Conservation (phyloP, 2,329 filamentous ascomycete species). For the Aspergillus japonicus region DNA sequence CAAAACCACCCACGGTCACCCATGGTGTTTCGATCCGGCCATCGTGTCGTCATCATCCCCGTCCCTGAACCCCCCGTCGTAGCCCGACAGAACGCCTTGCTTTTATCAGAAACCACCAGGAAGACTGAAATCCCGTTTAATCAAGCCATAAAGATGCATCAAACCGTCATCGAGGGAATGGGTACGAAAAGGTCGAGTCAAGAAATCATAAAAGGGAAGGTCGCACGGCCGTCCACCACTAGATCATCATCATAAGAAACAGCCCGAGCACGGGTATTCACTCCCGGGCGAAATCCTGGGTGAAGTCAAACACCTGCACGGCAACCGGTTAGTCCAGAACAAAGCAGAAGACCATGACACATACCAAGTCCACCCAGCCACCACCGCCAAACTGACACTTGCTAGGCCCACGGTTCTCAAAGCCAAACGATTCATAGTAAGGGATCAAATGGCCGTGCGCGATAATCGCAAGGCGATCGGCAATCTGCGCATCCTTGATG, state of each 20-base stretch:
- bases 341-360: constrained; percentile 18
- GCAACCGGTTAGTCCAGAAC: constrained; percentile 10
- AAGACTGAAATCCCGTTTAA: constrained; percentile 18
- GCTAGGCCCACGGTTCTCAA: constrained; percentile 67
- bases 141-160: constrained; percentile 16
- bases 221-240: constrained; percentile 8
- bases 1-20: constrained; percentile 15
- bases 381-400: constrained; percentile 72
- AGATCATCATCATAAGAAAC: constrained; percentile 8
- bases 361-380: constrained; percentile 79
- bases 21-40: constrained; percentile 13
- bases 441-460: constrained; percentile 70
- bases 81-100: constrained; percentile 36
- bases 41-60: constrained; percentile 21
- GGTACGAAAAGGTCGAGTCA: constrained; percentile 11
- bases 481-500: constrained; percentile 67
- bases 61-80: constrained; percentile 23
- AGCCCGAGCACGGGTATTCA: constrained; percentile 12
- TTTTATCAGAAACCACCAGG: constrained; percentile 27
- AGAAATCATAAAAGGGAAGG: constrained; percentile 15
- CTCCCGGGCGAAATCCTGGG: constrained; percentile 27
- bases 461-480: constrained; percentile 72
- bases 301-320: constrained; percentile 31
- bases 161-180: constrained; percentile 12
- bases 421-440: constrained; percentile 77